Conservation (phyloP, 345 rosid species). For the Durio zibethinus region DNA sequence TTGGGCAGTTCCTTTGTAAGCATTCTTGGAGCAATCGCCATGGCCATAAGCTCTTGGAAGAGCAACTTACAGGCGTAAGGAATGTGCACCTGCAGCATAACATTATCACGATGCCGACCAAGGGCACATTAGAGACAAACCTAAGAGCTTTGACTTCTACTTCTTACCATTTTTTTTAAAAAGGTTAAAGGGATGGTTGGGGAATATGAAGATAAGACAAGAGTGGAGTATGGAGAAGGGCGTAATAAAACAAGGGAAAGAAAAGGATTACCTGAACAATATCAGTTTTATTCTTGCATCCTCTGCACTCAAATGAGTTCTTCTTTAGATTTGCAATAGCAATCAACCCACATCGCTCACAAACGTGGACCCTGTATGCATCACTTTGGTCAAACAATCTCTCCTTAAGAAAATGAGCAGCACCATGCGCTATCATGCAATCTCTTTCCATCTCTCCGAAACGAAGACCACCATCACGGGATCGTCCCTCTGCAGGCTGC, state of each 20-base stretch:
- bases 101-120: not conserved
- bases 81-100: conserved; percentile 64
- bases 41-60: conserved; percentile 97
- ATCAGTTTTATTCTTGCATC: conserved; percentile 95
- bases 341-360: conserved; percentile 85
- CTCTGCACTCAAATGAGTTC: conserved; percentile 89
- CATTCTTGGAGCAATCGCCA: conserved; percentile 99
- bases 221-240: not conserved
- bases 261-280: conserved; percentile 64
- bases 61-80: conserved; percentile 93
- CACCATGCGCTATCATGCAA: conserved; percentile 98
- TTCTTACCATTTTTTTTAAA: too few species aligned
- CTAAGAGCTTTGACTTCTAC: not conserved
- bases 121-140: not conserved
- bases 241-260: too few species aligned
- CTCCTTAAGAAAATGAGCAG: conserved; percentile 89
- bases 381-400: conserved; percentile 96
- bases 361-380: conserved; percentile 92
- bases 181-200: not conserved
- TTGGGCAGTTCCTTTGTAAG: conserved; percentile 58
- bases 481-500: conserved; percentile 99
- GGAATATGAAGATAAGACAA: not conserved
- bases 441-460: conserved; percentile 99
- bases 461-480: conserved; percentile 96
- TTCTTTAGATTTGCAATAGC: conserved; percentile 94